A percentile compares a stretch with the other conserved stretches of the same genome.
Evolutionary conservation across 2,329 filamentous ascomycete genomes (phyloP).

Genomic region (Aspergillus alliaceus): DNA sequence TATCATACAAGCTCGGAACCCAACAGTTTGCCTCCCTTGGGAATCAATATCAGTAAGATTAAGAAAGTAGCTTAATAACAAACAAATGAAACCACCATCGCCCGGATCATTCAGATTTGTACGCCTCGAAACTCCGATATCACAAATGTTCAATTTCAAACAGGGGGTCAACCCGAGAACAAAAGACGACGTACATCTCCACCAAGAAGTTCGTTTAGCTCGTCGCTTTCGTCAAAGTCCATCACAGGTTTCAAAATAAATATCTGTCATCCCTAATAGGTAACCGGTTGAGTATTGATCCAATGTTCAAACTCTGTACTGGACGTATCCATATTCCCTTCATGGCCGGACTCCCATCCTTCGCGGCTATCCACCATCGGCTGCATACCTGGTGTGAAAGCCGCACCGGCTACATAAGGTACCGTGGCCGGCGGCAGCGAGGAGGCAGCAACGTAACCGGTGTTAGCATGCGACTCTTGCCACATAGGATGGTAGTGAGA

Average conservation of each 20-base stretch:
- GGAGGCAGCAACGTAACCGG: conserved; percentile 18
- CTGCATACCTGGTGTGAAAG: conserved; percentile 30
- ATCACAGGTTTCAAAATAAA: conserved; percentile 1
- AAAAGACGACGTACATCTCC: conserved; percentile 1
- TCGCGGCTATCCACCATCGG: conserved; percentile 35
- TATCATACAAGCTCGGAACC: background rate
- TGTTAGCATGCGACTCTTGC: conserved; percentile 21
- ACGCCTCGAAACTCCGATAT: background rate
- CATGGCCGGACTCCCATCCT: conserved; percentile 39
- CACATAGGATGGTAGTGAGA: conserved; percentile 22
- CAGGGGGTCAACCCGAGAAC: conserved; percentile 3
- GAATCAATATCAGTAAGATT: background rate
- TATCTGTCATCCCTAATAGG: conserved; percentile 10
- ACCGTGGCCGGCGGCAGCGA: conserved; percentile 16
- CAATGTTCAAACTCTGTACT: conserved; percentile 50
- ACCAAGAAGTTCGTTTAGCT: conserved; percentile 7
- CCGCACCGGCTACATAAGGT: conserved; percentile 9
- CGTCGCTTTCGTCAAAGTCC: conserved; percentile 12
- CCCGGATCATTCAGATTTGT: background rate
- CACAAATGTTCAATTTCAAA: background rate
- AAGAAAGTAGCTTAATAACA: background rate
- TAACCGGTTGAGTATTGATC: conserved; percentile 33
- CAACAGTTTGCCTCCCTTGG: conserved; percentile 5
- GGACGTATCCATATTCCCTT: conserved; percentile 37
- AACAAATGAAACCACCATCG: background rate